Conservation (phyloP, 1,139 yeast species). For the Yamadazyma sp. region DNA sequence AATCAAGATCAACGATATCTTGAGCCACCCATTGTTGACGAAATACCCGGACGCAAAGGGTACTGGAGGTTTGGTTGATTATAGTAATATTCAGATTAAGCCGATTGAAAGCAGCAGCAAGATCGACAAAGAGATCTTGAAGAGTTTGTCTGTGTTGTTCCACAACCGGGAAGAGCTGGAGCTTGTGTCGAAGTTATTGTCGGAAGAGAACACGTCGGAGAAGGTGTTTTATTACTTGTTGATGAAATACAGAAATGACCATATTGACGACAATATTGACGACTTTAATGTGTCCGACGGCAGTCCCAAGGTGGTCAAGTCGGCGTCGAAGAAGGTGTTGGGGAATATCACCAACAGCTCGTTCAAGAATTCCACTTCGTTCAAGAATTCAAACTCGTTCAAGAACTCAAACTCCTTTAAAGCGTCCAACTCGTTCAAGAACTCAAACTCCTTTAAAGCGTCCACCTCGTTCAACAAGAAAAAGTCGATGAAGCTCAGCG, state of each 20-base stretch:
- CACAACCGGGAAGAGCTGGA: constrained; percentile 75
- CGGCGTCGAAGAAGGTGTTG: constrained; percentile 19
- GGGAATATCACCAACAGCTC: constrained; percentile 32
- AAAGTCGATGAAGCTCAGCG: constrained; percentile 26
- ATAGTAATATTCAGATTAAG: constrained; percentile 36
- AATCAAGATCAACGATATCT: constrained; percentile 70
- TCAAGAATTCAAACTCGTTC: constrained; percentile 14
- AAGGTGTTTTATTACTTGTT: constrained; percentile 86
- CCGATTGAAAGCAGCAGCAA: constrained; percentile 53
- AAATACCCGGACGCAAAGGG: constrained; percentile 64
- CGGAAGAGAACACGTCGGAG: constrained; percentile 65
- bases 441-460: constrained; percentile 28
- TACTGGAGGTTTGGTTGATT: constrained; percentile 22
- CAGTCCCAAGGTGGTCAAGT: constrained; percentile 2
- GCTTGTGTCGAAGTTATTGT: constrained; percentile 58
- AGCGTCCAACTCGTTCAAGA: constrained; percentile 23
- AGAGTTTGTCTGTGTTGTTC: constrained; percentile 84
- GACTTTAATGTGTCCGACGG: constrained; percentile 11
- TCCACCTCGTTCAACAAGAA: constrained; percentile 43
- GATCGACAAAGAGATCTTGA: constrained; percentile 79
- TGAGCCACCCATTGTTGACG: constrained; percentile 73
- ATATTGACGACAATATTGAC: constrained; percentile 31
- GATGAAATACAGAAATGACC: constrained; percentile 82
- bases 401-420: constrained; percentile 27
- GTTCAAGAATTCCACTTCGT: constrained; percentile 29